Base-by-base conservation (phyloP, 805 yeast species). In the Diddensiella santjacobensis region DNA sequence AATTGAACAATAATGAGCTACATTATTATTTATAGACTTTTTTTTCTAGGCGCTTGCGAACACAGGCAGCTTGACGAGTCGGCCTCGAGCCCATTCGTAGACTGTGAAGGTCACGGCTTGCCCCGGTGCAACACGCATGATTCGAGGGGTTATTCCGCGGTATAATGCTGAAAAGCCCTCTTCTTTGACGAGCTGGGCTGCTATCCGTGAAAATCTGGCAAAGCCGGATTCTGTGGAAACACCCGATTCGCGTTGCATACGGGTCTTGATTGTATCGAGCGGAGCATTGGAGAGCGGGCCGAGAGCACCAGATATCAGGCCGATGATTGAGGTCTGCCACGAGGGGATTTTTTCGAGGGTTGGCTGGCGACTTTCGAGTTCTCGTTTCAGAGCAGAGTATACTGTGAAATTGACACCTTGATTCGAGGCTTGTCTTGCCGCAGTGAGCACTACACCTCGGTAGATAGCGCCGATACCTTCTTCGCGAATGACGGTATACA, bases 121-220 rank as follows among this genome's bases (percentile, higher is more conserved):
- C 53, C 99, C 99, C 20, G 99, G 97, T 10, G 99, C 99, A 45
- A 91, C 99, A 72, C 99, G 84, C 95, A 91, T 90, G 59, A 91
- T 91, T 73, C 99, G 84, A 59, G 99, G 99, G 20, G 97, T 89
- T 65, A 91, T 91, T 72, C 99, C 99, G 66, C 91, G 87, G 75
- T 91, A 91, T 66, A 91, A 78, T 37, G 96, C 95, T 47, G 78
- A 75, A 57, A 81, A 72, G 58, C 99, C 99, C 71, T 89, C 96
- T 72, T 88, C 95, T 65, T 81, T 82, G 57, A 90, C 72, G 68
- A 91, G 77, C 62, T 83, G 90, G 42, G 72, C 71, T 51, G 95
- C 87, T 61, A 93, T 91, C 66, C 90, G 78, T 33, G 76, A 69
- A 59, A 91, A 89, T 69, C 96, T 80, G 47, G 78, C 80, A 68